Conservation (phyloP, 2,329 filamentous ascomycete species). For the Fusarium subglutinans region DNA sequence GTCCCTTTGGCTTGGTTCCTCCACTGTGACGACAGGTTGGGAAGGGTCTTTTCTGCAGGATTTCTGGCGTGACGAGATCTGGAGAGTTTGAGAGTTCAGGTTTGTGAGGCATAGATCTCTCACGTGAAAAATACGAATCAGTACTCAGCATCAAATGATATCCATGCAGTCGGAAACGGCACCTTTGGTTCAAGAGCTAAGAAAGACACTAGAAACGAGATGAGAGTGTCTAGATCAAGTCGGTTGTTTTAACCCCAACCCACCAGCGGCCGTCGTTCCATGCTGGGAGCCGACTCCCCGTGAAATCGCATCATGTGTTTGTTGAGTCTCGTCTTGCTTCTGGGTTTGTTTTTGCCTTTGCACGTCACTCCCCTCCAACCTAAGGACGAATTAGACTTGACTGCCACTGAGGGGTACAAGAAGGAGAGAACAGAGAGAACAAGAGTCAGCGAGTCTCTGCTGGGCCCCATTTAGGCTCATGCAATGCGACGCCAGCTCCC, state of each 20-base stretch:
- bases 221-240: slow-evolving; percentile 23
- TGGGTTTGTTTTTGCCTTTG: slow-evolving; percentile 9
- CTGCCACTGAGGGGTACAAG: background rate
- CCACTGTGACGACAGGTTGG: slow-evolving; percentile 30
- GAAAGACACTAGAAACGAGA: slow-evolving; percentile 30
- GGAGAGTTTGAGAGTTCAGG: background rate
- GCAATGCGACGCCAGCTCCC: slow-evolving; percentile 35
- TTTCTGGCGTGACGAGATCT: background rate
- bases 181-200: slow-evolving; percentile 21
- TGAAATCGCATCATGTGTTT: slow-evolving; percentile 30
- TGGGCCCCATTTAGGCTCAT: slow-evolving; percentile 26
- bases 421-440: slow-evolving; percentile 23
- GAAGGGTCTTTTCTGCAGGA: slow-evolving; percentile 19
- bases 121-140: slow-evolving; percentile 10
- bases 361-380: slow-evolving; percentile 29
- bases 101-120: slow-evolving; percentile 1
- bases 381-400: background rate
- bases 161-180: slow-evolving; percentile 34
- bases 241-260: slow-evolving; percentile 28
- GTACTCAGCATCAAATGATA: slow-evolving; percentile 1
- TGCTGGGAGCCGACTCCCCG: slow-evolving; percentile 24
- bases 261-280: slow-evolving; percentile 30
- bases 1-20: slow-evolving; percentile 18
- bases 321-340: slow-evolving; percentile 7
- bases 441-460: slow-evolving; percentile 6